Evolutionary conservation across 1,139 yeast species (phyloP), one percentile per base, ranked within the genome.

Genomic region (Nakaseomyces uthaithaninus): DNA sequence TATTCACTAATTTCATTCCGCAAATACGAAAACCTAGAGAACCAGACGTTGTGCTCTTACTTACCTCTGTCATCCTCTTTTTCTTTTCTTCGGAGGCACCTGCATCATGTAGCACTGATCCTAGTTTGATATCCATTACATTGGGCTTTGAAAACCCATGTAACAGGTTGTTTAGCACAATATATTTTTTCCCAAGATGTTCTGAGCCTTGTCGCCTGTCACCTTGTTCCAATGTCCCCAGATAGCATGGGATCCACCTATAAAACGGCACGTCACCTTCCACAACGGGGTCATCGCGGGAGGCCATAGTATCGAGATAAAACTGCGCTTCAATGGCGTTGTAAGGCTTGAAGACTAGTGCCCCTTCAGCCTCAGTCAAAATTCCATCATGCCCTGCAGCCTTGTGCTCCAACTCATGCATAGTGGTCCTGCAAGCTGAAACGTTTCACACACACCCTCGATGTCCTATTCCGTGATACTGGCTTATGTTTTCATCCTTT

Each of bases 361-460:
- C 63, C 1, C 89, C 94, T 22, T 71, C 71, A 3, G 59, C 65
- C 31, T 78, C 76, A 18, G 74, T 74, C 47, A 86, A 54, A 10
- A 82, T 74, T 0, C 95, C 97, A 12, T 71, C 82, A 55, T 91
- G 98, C 9, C 98, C 98, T 0, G 97, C 98, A 2, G 94, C 97
- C 57, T 72, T 72, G 45, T 65, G 69, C 24, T 51, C 48, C 28
- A 67, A 45, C 34, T 23, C 37, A 4, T 19, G 22, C 33, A 28
- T 28, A 8, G n/a, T n/a, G n/a, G n/a, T n/a, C n/a, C n/a, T n/a
- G n/a, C n/a, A n/a, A n/a, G n/a, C n/a, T n/a, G n/a, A n/a, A n/a
- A n/a, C n/a, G n/a, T n/a, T n/a, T n/a, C n/a, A n/a, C n/a, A n/a
- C n/a, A n/a, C n/a, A n/a, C n/a, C n/a, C n/a, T n/a, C n/a, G n/a